Evolutionary conservation across 495 filamentous ascomycete genomes (phyloP).

Genomic region (Haplographium delicatum): DNA sequence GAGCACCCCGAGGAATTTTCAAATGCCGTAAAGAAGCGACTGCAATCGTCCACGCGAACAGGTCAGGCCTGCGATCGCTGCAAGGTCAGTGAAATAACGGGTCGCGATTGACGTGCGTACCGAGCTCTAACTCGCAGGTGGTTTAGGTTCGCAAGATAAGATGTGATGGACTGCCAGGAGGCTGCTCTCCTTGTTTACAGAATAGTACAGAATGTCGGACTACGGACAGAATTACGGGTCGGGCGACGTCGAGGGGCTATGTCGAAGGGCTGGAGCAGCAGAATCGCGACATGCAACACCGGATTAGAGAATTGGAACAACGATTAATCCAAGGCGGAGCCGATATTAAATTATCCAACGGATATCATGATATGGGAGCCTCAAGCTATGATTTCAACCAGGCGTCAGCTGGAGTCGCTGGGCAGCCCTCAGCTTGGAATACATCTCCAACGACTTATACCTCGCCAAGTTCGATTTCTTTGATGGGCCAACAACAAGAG

Average conservation of each 20-base stretch:
- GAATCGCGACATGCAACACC: slow-evolving; percentile 47
- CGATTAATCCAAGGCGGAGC: slow-evolving; percentile 29
- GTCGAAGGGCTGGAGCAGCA: slow-evolving; percentile 57
- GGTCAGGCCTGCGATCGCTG: slow-evolving; percentile 90
- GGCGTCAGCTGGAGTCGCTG: background rate
- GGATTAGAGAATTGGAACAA: slow-evolving; percentile 46
- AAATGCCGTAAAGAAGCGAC: slow-evolving; percentile 57
- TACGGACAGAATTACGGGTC: slow-evolving; percentile 82
- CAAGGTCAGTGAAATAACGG: slow-evolving; percentile 52
- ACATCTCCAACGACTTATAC: background rate
- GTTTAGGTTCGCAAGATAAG: slow-evolving; percentile 73
- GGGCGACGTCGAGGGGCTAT: slow-evolving; percentile 72
- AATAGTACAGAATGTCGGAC: slow-evolving; percentile 69
- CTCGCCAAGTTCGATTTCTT: slow-evolving; percentile 1
- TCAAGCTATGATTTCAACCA: slow-evolving; percentile 13
- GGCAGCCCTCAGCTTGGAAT: background rate
- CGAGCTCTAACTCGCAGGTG: background rate
- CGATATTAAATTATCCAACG: slow-evolving; percentile 25
- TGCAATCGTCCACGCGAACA: slow-evolving; percentile 61
- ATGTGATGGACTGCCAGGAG: slow-evolving; percentile 67
- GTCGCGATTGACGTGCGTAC: background rate
- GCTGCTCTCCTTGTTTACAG: slow-evolving; percentile 70
- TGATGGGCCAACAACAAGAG: slow-evolving; percentile 33
- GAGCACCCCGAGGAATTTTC: slow-evolving; percentile 60
- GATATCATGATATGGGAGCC: slow-evolving; percentile 12